phyloP scores from a whole-genome alignment of 345 rosid species.

The Limnanthes douglasii region DNA sequence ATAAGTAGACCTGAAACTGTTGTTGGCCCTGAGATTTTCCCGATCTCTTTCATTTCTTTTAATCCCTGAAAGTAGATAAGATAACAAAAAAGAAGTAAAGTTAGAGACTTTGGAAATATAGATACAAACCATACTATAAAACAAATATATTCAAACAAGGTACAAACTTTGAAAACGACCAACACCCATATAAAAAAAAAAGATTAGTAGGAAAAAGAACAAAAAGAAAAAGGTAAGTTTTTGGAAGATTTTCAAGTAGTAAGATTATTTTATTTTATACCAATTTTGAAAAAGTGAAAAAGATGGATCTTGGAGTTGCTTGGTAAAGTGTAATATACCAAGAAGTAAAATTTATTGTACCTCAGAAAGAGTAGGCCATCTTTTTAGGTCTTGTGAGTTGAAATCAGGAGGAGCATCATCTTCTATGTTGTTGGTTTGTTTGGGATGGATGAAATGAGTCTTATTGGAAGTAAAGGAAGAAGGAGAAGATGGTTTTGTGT shows the following conservation, averaged over 20 bases:
- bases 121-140: conserved; percentile 10
- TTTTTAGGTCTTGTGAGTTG: conserved; percentile 23
- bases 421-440: conserved; percentile 15
- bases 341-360: conserved; percentile 13
- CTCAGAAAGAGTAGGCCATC: conserved; percentile 85
- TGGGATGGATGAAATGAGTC: conserved; percentile 26
- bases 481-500: conserved; percentile 42
- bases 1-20: conserved; percentile 70
- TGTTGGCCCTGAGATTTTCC: conserved; percentile 84
- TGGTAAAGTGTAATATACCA: neutral
- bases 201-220: neutral
- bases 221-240: neutral
- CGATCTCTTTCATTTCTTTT: conserved; percentile 72
- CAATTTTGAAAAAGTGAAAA: neutral
- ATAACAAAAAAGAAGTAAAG: conserved; percentile 6
- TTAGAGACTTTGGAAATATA: too few species aligned
- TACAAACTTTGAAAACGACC: neutral
- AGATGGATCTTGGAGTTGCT: neutral
- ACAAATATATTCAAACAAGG: conserved; percentile 6
- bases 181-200: neutral
- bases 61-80: conserved; percentile 32
- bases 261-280: neutral
- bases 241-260: neutral
- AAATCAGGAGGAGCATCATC: conserved; percentile 14
- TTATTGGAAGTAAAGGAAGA: conserved; percentile 25